Percentiles rank a stretch among this genome's conserved stretches.
Evolutionary conservation across 495 filamentous ascomycete genomes (phyloP).

Genomic region (Daldinia childiae): DNA sequence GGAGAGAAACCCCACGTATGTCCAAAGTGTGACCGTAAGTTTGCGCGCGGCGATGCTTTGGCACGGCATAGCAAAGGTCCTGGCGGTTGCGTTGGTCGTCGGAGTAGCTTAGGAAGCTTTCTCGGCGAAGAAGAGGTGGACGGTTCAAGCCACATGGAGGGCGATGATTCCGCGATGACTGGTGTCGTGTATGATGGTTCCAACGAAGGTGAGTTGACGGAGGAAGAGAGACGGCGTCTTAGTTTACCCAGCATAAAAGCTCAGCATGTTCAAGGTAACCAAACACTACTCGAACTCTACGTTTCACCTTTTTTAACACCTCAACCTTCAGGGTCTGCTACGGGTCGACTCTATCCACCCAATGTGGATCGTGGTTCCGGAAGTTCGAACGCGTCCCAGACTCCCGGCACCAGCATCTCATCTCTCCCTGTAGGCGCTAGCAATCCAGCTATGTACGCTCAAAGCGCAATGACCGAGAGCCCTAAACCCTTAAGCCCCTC

Average conservation of each 20-base stretch:
- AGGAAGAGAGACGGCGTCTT: constrained; percentile 61
- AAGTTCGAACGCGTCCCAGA: constrained; percentile 65
- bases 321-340: constrained; percentile 58
- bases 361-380: constrained; percentile 61
- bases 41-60: constrained; percentile 93
- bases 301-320: constrained; percentile 32
- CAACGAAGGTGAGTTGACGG: constrained; percentile 58
- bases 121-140: constrained; percentile 79
- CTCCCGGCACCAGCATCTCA: constrained; percentile 58
- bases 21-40: constrained; percentile 90
- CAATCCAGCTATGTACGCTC: constrained; percentile 71
- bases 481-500: constrained; percentile 86
- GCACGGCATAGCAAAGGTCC: constrained; percentile 96
- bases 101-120: constrained; percentile 87
- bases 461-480: constrained; percentile 81
- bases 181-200: constrained; percentile 79
- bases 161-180: constrained; percentile 79
- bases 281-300: constrained; percentile 48
- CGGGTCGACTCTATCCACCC: constrained; percentile 72
- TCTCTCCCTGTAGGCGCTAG: constrained; percentile 59
- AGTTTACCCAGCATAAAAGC: constrained; percentile 77
- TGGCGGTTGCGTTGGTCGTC: constrained; percentile 90
- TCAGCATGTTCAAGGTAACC: constrained; percentile 67
- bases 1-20: constrained; percentile 96
- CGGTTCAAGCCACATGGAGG: constrained; percentile 60